Evolutionary conservation across 2,329 filamentous ascomycete genomes (phyloP).

Genomic region (Myriosclerotinia curreyana): DNA sequence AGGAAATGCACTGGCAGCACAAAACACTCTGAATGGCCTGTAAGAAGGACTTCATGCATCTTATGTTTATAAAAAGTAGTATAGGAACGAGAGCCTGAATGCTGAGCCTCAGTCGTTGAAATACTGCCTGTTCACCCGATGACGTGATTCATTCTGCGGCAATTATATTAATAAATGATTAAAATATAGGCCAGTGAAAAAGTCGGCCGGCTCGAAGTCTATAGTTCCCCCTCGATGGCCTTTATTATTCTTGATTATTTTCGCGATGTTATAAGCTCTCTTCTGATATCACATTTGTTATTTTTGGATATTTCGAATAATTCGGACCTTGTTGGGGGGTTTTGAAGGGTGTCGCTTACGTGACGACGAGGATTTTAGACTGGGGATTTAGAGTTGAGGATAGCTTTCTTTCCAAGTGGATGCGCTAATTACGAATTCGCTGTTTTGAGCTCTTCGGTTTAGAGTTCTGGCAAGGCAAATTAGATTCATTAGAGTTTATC

Average conservation of each 20-base stretch:
- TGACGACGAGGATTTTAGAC: background rate
- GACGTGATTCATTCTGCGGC: background rate
- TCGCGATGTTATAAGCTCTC: background rate
- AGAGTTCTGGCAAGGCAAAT: background rate
- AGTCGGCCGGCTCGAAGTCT: background rate
- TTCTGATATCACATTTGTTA: background rate
- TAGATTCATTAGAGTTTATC: background rate
- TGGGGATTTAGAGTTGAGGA: background rate
- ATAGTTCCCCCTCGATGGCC: background rate
- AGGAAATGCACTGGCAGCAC: conserved; percentile 37
- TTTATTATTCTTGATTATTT: background rate
- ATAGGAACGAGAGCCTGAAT: conserved; percentile 18
- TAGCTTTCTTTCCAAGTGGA: background rate
- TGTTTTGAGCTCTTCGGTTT: background rate
- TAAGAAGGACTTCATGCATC: conserved; percentile 18
- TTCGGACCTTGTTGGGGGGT: background rate
- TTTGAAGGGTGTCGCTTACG: background rate
- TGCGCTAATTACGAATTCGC: background rate
- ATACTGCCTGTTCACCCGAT: conserved; percentile 13
- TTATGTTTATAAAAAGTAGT: conserved; percentile 8
- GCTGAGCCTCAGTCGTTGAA: conserved; percentile 23
- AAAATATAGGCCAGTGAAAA: conserved; percentile 1
- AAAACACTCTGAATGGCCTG: conserved; percentile 34
- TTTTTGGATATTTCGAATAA: background rate
- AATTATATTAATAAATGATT: background rate